Conservation (phyloP, 305 asterid genomes). For the Fraxinus xanthoxyloides region DNA sequence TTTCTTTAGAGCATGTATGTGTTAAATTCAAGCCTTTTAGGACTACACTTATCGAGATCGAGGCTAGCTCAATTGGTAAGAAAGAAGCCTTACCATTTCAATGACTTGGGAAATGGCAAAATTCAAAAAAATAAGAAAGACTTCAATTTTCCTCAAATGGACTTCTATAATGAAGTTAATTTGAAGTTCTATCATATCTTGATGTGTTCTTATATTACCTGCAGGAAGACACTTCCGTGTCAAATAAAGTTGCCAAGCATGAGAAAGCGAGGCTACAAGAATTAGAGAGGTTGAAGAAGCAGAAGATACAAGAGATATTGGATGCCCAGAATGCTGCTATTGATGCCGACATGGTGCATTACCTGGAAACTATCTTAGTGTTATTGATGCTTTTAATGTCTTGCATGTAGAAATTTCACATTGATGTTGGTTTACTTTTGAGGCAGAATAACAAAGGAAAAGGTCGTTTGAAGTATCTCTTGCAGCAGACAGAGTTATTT, state of each 20-base stretch:
- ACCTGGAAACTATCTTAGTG: neutral
- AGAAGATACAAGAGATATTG: conserved; percentile 49
- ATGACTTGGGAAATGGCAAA: neutral
- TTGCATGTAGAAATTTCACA: conserved; percentile 1
- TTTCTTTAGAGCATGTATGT: neutral
- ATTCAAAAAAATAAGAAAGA: neutral
- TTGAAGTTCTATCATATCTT: neutral
- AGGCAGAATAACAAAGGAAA: conserved; percentile 89
- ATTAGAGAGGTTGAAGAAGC: conserved; percentile 47
- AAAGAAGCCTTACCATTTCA: neutral
- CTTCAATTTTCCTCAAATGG: neutral
- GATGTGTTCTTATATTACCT: neutral
- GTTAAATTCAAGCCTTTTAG: neutral
- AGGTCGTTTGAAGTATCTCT: conserved; percentile 89
- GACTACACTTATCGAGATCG: neutral
- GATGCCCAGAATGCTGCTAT: conserved; percentile 52
- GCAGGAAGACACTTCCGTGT: conserved; percentile 29
- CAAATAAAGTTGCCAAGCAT: conserved; percentile 34
- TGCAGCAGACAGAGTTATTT: conserved; percentile 97
- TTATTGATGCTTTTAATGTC: neutral
- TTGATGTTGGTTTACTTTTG: conserved; percentile 27
- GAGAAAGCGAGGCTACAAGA: conserved; percentile 42
- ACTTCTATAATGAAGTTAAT: neutral
- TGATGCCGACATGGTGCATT: conserved; percentile 51
- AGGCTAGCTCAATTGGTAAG: neutral